Base-by-base conservation (phyloP, 2,329 filamentous ascomycete species). In the Chaetomiaceae sp. region DNA sequence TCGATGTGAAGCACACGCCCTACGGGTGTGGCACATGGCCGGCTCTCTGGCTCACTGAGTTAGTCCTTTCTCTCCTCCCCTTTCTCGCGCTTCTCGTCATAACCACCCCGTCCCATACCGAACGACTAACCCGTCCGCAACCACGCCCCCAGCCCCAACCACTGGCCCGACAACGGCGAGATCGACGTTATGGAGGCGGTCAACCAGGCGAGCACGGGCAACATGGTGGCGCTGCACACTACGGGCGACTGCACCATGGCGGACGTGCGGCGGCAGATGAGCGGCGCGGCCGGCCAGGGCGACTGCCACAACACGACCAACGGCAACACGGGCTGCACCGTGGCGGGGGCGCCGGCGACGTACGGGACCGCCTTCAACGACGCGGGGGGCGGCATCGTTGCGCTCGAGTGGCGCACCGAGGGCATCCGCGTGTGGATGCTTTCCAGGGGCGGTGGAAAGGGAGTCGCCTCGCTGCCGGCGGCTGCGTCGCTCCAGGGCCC, bases 341-440 rank as follows among this genome's bases (percentile, higher is more conserved):
- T 83, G 18, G 55, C 62, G 20, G 72, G 67, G 6, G 38, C 58
- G 4, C 38, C 54, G 0, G 60, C 62, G 15, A 74, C 72, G 0
- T 82, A 72, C 56, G 80, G 80, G 17, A 49, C 61, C 1, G 61
- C 55, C 2, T 76, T 76, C 60, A 84, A 84, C 59, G 55, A 61
- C 1, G 65, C 62, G 11, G 72, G 75, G 9, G 81, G 80, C 33
- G 79, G 78, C 29, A 56, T 81, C 45, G 75, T 82, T 59, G 79
- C 79, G 8, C 65, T 83, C 52, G 80, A 84, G 62, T 75, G 78
- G 64, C 73, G 80, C 17, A 56, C 68, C 14, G 78, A 70, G 17
- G 81, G 81, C 1, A 82, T 84, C 53, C 73, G 81, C 20, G 68
- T 78, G 55, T 84, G 80, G 81, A 75, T 78, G 65, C 83, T 81